These are phyloP conservation scores for Eimeria brunetti DNA, from an alignment of 169 alveolate species.

Conservation along the genomic window DNA sequence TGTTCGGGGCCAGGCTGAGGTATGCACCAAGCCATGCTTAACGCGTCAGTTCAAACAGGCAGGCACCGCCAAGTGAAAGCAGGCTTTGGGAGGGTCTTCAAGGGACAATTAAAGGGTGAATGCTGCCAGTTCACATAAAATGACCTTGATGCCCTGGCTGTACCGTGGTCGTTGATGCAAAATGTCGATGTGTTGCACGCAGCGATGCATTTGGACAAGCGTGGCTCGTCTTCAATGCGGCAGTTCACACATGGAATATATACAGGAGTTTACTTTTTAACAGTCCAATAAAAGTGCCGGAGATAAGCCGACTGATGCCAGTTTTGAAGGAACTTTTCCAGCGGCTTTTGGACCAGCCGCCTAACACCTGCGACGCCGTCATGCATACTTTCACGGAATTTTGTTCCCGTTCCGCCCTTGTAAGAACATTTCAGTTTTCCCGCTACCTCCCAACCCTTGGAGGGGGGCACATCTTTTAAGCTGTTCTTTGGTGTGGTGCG, in stretches of 20 bases:
- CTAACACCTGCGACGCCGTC: slow-evolving; percentile 18
- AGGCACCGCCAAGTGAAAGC: not conserved
- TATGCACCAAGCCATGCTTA: not conserved
- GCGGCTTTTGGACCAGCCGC: slow-evolving; percentile 62
- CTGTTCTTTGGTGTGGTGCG: not conserved
- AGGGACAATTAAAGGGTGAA: not conserved
- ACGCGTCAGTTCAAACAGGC: not conserved
- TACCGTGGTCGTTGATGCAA: not conserved
- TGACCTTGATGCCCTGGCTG: not conserved
- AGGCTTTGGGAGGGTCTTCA: not conserved
- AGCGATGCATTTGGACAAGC: slow-evolving; percentile 65
- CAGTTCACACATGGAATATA: slow-evolving; percentile 68
- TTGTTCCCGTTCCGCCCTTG: slow-evolving; percentile 71
- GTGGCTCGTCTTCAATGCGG: slow-evolving; percentile 69
- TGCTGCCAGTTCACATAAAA: not conserved
- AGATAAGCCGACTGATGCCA: slow-evolving; percentile 42
- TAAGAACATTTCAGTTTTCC: not conserved
- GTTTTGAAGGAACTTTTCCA: slow-evolving; percentile 40
- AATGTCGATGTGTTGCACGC: not conserved
- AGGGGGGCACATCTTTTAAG: not conserved
- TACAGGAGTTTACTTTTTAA: slow-evolving; percentile 21
- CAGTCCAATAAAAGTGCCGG: not conserved
- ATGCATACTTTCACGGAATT: slow-evolving; percentile 60
- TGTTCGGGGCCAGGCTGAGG: slow-evolving; percentile 62
- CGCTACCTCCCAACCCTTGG: not conserved